phyloP scores from a whole-genome alignment of 2,329 filamentous ascomycete species.

The Cladosporium phlei region DNA sequence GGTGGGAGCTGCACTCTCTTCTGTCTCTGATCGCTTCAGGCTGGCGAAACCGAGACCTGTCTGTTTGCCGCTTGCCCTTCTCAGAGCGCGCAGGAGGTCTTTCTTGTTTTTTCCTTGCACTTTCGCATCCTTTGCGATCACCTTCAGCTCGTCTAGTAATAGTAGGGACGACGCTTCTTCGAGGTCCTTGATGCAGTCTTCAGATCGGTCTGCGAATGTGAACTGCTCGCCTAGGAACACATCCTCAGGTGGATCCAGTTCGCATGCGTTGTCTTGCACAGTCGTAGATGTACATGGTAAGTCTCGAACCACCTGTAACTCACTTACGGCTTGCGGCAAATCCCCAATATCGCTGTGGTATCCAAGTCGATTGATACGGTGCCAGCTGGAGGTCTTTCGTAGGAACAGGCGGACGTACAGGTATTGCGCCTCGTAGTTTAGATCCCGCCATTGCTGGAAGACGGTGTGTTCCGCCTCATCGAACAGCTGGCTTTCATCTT shows the following conservation, averaged over 20 bases:
- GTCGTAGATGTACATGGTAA: slow-evolving; percentile 49
- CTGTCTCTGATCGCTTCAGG: slow-evolving; percentile 59
- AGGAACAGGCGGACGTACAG: slow-evolving; percentile 92
- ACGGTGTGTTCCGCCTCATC: slow-evolving; percentile 70
- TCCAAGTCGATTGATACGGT: slow-evolving; percentile 69
- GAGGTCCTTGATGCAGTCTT: slow-evolving; percentile 66
- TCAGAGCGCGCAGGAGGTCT: slow-evolving; percentile 69
- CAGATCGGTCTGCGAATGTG: slow-evolving; percentile 74
- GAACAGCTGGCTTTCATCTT: slow-evolving; percentile 85
- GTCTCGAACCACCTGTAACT: slow-evolving; percentile 54
- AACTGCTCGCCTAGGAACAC: slow-evolving; percentile 55
- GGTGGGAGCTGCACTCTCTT: slow-evolving; percentile 49
- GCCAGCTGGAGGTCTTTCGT: slow-evolving; percentile 87
- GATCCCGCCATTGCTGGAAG: slow-evolving; percentile 67
- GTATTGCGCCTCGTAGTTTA: slow-evolving; percentile 85
- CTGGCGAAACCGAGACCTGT: slow-evolving; percentile 66
- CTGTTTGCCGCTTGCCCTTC: slow-evolving; percentile 69
- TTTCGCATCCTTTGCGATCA: slow-evolving; percentile 78
- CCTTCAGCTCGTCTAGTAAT: slow-evolving; percentile 81
- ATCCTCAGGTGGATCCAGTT: slow-evolving; percentile 45
- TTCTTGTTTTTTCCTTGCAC: slow-evolving; percentile 83
- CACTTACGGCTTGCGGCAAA: slow-evolving; percentile 59
- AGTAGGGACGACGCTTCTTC: slow-evolving; percentile 80
- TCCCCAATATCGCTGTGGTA: slow-evolving; percentile 83
- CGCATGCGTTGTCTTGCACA: slow-evolving; percentile 41